These are phyloP conservation scores for Arachnomyces sp. DNA, from an alignment of 2,329 filamentous ascomycete species.

Conservation along the genomic window DNA sequence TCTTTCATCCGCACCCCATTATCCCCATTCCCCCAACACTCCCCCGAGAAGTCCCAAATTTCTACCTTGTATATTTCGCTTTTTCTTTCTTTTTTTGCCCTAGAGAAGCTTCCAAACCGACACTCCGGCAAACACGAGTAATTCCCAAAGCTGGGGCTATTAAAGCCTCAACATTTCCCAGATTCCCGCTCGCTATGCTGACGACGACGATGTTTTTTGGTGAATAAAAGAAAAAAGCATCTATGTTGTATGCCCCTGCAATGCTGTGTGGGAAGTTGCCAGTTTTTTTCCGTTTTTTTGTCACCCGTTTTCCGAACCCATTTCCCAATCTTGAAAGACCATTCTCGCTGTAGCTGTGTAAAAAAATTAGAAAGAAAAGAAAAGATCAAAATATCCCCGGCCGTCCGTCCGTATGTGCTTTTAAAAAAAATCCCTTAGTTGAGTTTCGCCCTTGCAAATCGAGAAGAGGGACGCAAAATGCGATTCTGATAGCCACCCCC, in stretches of 20 bases:
- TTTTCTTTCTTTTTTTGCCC: constrained; percentile 5
- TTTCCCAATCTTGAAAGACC: too few species aligned
- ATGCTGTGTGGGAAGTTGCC: constrained; percentile 5
- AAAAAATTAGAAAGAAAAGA: constrained; percentile 2
- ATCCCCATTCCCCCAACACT: constrained; percentile 2
- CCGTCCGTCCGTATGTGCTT: background rate
- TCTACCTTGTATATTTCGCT: background rate
- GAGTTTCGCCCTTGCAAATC: too few species aligned
- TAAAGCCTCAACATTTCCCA: constrained; percentile 3
- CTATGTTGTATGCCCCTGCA: constrained; percentile 3
- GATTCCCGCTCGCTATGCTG: constrained; percentile 11
- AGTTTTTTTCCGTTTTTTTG: too few species aligned
- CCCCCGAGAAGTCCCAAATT: too few species aligned
- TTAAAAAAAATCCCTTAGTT: too few species aligned
- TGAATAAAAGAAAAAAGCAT: constrained; percentile 4
- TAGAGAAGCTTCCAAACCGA: constrained; percentile 12
- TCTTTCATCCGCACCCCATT: constrained; percentile 5
- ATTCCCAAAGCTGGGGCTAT: too few species aligned
- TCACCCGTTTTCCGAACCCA: too few species aligned
- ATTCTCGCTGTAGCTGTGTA: background rate
- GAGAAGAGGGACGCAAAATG: too few species aligned
- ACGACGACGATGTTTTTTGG: constrained; percentile 7
- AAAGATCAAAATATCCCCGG: constrained; percentile 1
- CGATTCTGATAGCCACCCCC: too few species aligned
- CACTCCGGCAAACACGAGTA: background rate